Conservation (phyloP, 805 yeast genomes). For the Metschnikowia cubensis region DNA sequence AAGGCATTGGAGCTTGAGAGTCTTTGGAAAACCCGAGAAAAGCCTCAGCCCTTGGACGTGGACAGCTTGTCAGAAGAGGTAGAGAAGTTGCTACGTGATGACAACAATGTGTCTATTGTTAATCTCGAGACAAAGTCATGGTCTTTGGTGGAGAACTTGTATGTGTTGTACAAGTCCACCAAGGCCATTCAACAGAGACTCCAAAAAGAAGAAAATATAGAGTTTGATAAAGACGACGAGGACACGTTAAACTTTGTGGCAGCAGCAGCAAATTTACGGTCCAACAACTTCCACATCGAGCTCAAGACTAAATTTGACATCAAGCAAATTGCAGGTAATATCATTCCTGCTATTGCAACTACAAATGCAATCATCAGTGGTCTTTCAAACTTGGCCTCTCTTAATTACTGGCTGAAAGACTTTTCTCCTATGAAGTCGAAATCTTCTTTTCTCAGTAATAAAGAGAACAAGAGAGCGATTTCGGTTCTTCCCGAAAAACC, state of each 20-base stretch:
- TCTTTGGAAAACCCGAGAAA: conserved; percentile 68
- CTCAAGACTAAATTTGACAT: conserved; percentile 76
- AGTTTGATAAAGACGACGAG: conserved; percentile 92
- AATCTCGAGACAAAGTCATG: conserved; percentile 47
- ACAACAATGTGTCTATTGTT: conserved; percentile 22
- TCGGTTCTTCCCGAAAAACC: conserved; percentile 59
- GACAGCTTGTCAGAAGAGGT: conserved; percentile 15
- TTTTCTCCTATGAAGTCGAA: conserved; percentile 27
- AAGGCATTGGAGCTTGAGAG: conserved; percentile 67
- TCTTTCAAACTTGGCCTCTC: conserved; percentile 69
- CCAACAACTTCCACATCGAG: conserved; percentile 65
- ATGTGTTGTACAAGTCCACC: conserved; percentile 51
- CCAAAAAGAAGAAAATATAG: conserved; percentile 36
- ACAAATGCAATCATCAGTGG: conserved; percentile 96
- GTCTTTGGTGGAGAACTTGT: conserved; percentile 60
- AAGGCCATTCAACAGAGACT: conserved; percentile 48
- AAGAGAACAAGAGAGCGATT: conserved; percentile 61
- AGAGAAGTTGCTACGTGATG: conserved; percentile 9
- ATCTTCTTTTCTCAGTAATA: conserved; percentile 37
- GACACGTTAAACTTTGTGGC: conserved; percentile 87
- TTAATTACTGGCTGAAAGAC: conserved; percentile 42
- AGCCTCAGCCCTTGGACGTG: conserved; percentile 61
- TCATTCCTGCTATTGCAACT: conserved; percentile 97
- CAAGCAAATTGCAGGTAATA: conserved; percentile 95
- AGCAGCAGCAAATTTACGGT: conserved; percentile 78